phyloP scores from a whole-genome alignment of 768 basidiomycete species.

The Bullera alba region DNA sequence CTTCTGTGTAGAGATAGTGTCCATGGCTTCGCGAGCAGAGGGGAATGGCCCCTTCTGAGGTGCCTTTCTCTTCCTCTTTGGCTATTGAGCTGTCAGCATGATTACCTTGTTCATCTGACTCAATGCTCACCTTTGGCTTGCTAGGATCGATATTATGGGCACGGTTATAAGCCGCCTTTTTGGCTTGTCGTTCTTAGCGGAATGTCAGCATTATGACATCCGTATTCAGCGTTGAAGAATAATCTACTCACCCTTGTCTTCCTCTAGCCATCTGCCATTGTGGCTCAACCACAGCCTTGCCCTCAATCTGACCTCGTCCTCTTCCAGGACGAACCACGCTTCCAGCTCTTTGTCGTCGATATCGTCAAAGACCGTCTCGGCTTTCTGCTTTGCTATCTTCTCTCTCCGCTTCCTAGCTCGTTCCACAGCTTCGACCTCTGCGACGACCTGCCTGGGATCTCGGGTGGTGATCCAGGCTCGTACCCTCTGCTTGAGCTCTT shows the following conservation, averaged over 20 bases:
- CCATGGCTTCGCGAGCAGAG: conserved; percentile 25
- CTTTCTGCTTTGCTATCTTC: conserved; percentile 14
- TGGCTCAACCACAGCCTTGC: conserved; percentile 36
- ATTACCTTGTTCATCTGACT: not conserved
- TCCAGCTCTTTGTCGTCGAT: conserved; percentile 41
- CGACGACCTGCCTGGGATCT: conserved; percentile 20
- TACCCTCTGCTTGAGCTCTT: conserved; percentile 16
- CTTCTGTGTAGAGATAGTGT: conserved; percentile 21
- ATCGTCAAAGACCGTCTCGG: conserved; percentile 25
- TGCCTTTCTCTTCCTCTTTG: conserved; percentile 24
- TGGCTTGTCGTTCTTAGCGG: conserved; percentile 8
- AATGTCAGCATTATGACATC: not conserved
- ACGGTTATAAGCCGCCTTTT: conserved; percentile 17
- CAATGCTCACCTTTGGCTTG: conserved; percentile 26
- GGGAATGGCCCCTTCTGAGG: conserved; percentile 25
- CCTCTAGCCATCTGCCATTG: conserved; percentile 37
- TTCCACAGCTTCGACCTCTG: conserved; percentile 24
- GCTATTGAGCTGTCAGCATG: not conserved
- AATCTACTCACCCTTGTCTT: conserved; percentile 25
- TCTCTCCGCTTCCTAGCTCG: conserved; percentile 17
- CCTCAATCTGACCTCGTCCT: conserved; percentile 26
- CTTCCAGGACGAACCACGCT: conserved; percentile 21
- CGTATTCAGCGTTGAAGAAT: not conserved
- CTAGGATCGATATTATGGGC: conserved; percentile 21
- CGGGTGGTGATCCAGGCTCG: conserved; percentile 20